A percentile compares a stretch with the other conserved stretches of the same genome.
These are phyloP conservation scores for Nothophytophthora sp. DNA, from an alignment of 352 stramenopile genomes.

Conservation along the genomic window DNA sequence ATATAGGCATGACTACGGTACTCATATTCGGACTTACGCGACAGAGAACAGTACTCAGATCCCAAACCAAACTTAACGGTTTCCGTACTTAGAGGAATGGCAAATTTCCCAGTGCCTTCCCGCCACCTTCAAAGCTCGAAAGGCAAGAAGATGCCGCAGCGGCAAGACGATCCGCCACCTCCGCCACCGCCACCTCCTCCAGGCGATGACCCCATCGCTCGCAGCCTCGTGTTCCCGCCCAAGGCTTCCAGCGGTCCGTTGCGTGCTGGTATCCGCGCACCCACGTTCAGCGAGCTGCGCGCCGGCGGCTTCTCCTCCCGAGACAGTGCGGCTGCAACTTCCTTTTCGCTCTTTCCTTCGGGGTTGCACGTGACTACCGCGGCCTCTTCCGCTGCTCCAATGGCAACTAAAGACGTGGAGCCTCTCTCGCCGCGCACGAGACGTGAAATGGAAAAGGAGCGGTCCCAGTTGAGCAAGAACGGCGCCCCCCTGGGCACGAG, in stretches of 20 bases:
- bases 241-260: slow-evolving; percentile 7
- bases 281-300: slow-evolving; percentile 29
- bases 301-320: slow-evolving; percentile 12
- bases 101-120: not conserved
- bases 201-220: slow-evolving; percentile 1
- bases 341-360: not conserved
- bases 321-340: not conserved
- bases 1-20: no score
- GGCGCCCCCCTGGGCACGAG: slow-evolving; percentile 14
- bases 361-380: slow-evolving; percentile 17
- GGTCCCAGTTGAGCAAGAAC: slow-evolving; percentile 24
- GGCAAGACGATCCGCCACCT: slow-evolving; percentile 26
- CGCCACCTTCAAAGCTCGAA: slow-evolving; percentile 13
- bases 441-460: slow-evolving; percentile 48
- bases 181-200: slow-evolving; percentile 22
- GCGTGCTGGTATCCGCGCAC: slow-evolving; percentile 3
- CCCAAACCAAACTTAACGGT: slow-evolving; percentile 25
- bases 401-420: slow-evolving; percentile 29
- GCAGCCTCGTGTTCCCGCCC: slow-evolving; percentile 2
- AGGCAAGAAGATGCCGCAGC: slow-evolving; percentile 18
- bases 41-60: no score
- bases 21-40: no score
- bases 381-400: not conserved
- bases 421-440: slow-evolving; percentile 52
- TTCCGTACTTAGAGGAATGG: slow-evolving; percentile 3